A percentile compares a stretch with the other conserved stretches of the same genome.
Conservation (phyloP, 192 early-diverging fungal genomes). For the Pilaira anomala region DNA sequence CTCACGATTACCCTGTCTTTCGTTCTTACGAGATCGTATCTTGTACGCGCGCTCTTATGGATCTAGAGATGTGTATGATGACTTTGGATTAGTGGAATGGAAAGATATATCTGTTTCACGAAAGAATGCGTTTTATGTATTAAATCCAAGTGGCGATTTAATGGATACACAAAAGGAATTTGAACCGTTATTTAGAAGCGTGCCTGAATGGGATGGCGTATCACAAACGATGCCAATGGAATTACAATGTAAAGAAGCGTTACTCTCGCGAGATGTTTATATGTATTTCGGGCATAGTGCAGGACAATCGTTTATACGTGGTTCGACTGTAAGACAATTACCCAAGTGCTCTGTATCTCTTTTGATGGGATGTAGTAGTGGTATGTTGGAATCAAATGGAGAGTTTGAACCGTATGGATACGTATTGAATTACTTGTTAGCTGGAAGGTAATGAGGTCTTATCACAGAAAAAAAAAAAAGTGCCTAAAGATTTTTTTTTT, state of each 20-base stretch:
- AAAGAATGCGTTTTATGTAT: constrained; percentile 67
- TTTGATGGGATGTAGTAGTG: constrained; percentile 95
- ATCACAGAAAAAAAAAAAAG: neutral
- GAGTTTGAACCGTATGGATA: constrained; percentile 90
- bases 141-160: constrained; percentile 92
- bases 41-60: constrained; percentile 16
- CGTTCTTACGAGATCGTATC: constrained; percentile 66
- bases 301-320: constrained; percentile 77
- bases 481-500: neutral
- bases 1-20: constrained; percentile 78
- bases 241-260: constrained; percentile 41
- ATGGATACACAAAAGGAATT: constrained; percentile 78
- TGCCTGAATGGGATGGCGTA: constrained; percentile 66
- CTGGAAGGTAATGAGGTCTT: constrained; percentile 63
- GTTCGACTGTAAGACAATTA: constrained; percentile 62
- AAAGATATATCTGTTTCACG: constrained; percentile 43
- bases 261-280: constrained; percentile 37
- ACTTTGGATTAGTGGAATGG: constrained; percentile 20
- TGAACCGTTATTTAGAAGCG: constrained; percentile 42
- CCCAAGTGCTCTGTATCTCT: constrained; percentile 73
- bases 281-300: constrained; percentile 94
- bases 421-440: constrained; percentile 80
- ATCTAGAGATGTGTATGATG: neutral
- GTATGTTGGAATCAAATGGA: constrained; percentile 63
- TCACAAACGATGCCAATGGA: constrained; percentile 65